These are phyloP conservation scores for Mesembryanthemum crystallinum DNA, from an alignment of 148 eudicot genomes.

Conservation along the genomic window DNA sequence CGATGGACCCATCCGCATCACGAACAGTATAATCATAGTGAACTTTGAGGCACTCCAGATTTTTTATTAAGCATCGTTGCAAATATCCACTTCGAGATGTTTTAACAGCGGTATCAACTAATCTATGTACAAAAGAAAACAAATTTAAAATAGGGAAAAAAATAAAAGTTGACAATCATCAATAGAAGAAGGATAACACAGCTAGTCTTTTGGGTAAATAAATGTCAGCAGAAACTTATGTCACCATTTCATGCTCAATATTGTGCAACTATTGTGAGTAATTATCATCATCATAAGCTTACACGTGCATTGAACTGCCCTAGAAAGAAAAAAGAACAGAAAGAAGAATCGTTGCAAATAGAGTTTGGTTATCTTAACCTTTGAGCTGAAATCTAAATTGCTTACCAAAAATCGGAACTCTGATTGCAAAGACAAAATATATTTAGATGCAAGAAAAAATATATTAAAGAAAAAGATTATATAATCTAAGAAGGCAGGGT, in stretches of 20 bases:
- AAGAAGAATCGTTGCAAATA: not conserved
- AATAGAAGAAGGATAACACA: not conserved
- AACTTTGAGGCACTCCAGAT: conserved; percentile 85
- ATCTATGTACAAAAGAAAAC: conserved; percentile 35
- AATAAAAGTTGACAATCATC: not conserved
- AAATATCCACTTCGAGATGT: conserved; percentile 99
- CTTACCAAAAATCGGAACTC: too few relatives aligned
- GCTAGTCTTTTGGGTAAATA: too few relatives aligned
- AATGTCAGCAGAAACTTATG: too few relatives aligned
- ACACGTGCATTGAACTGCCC: not conserved
- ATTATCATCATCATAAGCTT: not conserved
- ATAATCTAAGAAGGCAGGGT: not conserved
- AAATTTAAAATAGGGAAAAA: not conserved
- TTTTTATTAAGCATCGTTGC: conserved; percentile 88
- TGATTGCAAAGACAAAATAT: too few relatives aligned
- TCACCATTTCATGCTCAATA: not conserved
- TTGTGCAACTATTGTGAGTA: not conserved
- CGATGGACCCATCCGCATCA: conserved; percentile 90
- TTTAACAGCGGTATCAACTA: conserved; percentile 97
- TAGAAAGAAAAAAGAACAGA: not conserved
- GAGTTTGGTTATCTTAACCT: too few relatives aligned
- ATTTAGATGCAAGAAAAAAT: too few relatives aligned
- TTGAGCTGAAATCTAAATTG: too few relatives aligned
- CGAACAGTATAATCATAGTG: conserved; percentile 92
- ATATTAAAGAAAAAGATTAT: too few relatives aligned